Conservation (phyloP, 2,329 filamentous ascomycete species). For the Tolypocladium sp. region DNA sequence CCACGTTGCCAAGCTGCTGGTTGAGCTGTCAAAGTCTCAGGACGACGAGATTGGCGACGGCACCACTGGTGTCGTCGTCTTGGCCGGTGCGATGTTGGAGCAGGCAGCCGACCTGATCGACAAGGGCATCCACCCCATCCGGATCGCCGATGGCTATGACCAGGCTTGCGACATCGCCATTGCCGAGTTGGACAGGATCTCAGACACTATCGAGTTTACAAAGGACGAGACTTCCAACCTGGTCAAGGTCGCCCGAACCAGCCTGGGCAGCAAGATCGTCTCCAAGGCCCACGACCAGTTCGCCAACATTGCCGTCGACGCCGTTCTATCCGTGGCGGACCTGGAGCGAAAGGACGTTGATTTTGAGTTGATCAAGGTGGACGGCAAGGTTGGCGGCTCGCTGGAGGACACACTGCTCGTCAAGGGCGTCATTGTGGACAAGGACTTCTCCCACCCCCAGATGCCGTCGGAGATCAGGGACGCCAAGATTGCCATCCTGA, state of each 20-base stretch:
- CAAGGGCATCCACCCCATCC: slow-evolving; percentile 98
- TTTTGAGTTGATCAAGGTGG: slow-evolving; percentile 98
- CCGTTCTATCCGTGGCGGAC: slow-evolving; percentile 91
- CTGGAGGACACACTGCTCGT: slow-evolving; percentile 91
- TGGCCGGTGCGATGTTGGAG: slow-evolving; percentile 89
- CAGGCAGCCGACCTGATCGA: slow-evolving; percentile 97
- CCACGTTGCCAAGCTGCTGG: slow-evolving; percentile 92
- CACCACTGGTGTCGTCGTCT: slow-evolving; percentile 92
- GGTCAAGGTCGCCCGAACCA: slow-evolving; percentile 89
- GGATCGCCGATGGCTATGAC: slow-evolving; percentile 97
- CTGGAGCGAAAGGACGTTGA: slow-evolving; percentile 94
- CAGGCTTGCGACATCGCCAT: slow-evolving; percentile 96
- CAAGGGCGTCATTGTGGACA: slow-evolving; percentile 97
- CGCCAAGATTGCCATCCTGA: slow-evolving; percentile 95
- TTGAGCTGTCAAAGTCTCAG: slow-evolving; percentile 96
- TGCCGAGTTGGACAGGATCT: slow-evolving; percentile 83
- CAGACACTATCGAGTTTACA: slow-evolving; percentile 81
- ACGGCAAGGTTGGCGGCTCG: slow-evolving; percentile 91
- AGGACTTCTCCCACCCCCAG: slow-evolving; percentile 98
- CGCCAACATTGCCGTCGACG: slow-evolving; percentile 92
- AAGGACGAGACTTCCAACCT: slow-evolving; percentile 75
- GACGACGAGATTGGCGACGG: slow-evolving; percentile 98
- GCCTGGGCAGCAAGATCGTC: slow-evolving; percentile 96
- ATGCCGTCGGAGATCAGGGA: slow-evolving; percentile 95
- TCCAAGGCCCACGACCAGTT: slow-evolving; percentile 99